A percentile compares a stretch with the other conserved stretches of the same genome.
Conservation (phyloP, 163 green algal species). For the Volvox carteri region DNA sequence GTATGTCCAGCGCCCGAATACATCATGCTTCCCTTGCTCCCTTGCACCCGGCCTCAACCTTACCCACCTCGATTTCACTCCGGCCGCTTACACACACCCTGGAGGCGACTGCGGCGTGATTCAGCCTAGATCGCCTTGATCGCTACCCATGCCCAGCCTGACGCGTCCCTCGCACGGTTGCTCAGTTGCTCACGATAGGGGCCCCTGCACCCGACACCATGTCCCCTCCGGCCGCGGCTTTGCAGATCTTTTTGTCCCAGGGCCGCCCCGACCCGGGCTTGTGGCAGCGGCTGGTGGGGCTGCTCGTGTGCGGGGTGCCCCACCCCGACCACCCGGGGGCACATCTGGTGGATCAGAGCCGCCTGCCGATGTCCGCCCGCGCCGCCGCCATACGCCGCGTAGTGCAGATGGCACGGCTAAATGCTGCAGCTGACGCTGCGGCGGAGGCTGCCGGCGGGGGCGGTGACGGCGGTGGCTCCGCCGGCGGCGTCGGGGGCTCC, state of each 20-base stretch:
- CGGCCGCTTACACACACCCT: no score
- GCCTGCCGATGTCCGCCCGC: constrained; percentile 26
- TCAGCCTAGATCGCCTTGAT: no score
- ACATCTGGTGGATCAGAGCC: constrained; percentile 29
- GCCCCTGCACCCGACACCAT: no score
- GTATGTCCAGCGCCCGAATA: no score
- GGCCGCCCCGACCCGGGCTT: constrained; percentile 27
- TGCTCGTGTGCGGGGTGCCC: constrained; percentile 51
- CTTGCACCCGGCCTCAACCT: no score
- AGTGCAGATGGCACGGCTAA: neutral
- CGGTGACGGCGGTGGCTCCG: neutral
- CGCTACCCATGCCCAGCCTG: no score
- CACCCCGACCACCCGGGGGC: constrained; percentile 33
- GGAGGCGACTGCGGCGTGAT: no score
- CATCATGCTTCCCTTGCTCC: no score
- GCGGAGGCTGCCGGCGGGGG: neutral
- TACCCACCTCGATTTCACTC: no score
- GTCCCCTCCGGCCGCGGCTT: no score
- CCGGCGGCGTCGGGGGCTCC: neutral
- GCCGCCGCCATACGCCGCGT: constrained; percentile 27
- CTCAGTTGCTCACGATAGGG: no score
- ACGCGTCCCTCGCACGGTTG: no score
- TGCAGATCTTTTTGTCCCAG: constrained; percentile 36
- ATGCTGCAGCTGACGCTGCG: constrained; percentile 1
- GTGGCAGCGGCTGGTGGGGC: constrained; percentile 69